Percentiles rank a stretch among this genome's conserved stretches.
Conservation (phyloP, 139 green algal genomes). For the Chlorella sp. region DNA sequence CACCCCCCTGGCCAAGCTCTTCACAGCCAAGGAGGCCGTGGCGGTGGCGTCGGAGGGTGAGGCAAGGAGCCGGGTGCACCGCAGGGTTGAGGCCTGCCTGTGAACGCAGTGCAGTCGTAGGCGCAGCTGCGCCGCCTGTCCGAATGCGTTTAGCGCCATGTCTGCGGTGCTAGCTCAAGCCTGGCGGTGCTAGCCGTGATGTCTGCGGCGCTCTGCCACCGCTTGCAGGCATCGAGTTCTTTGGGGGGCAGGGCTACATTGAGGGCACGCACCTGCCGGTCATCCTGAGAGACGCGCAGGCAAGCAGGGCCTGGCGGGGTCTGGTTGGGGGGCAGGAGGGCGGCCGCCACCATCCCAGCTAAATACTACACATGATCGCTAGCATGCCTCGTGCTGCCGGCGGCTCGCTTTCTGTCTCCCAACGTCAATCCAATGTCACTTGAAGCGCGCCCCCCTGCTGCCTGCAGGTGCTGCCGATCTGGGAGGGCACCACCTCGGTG, state of each 20-base stretch:
- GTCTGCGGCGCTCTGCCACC: background rate
- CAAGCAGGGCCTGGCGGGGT: background rate
- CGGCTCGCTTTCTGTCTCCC: no score
- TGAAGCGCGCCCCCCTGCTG: no score
- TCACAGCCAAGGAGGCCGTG: conserved; percentile 34
- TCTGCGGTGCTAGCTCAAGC: background rate
- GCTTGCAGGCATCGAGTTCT: conserved; percentile 18
- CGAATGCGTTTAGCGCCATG: background rate
- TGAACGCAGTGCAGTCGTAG: background rate
- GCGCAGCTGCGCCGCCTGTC: background rate
- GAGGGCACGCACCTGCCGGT: conserved; percentile 25
- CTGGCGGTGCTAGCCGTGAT: background rate
- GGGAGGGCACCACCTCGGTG: conserved; percentile 34
- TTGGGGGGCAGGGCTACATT: conserved; percentile 18
- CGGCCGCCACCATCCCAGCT: no score
- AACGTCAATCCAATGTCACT: no score
- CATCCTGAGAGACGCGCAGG: conserved; percentile 30
- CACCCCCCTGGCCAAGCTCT: conserved; percentile 38
- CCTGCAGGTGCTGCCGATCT: conserved; percentile 41
- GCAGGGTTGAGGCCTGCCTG: no score
- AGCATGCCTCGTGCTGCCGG: no score
- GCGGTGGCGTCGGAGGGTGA: conserved; percentile 11
- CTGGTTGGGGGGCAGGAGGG: background rate
- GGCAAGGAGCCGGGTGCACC: background rate
- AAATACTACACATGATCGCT: no score